Evolutionary conservation across 1,139 yeast genomes (phyloP), one percentile per base, ranked within the genome.

Genomic region (Yamadazyma triangularis): DNA sequence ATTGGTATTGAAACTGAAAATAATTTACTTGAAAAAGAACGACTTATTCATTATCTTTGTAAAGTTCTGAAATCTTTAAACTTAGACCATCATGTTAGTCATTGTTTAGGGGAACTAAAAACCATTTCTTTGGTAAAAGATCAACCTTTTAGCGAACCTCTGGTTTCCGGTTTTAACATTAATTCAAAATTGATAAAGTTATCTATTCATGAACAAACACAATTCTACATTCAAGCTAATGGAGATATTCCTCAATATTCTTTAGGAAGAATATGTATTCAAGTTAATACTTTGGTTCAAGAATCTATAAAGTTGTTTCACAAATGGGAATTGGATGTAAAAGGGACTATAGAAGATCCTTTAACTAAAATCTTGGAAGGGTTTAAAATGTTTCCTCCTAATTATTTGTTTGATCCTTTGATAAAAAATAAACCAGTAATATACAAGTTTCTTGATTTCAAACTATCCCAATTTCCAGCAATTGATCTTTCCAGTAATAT

Each of bases 1-100:
- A 24, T 59, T 10, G 47, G 56, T 1, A 50, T 58, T 8, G 66
- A 60, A 33, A 31, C 44, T 18, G 56, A 56, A 27, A 26, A 36
- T 10, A 40, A 41, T 27, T 31, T 36, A 0, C 27, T 26, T 5
- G 47, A 44, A 14, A 38, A 50, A 27, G 44, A 44, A 13, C 30
- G 45, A 27, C 40, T 48, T 15, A 39, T 57, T 6, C 16, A 28
- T 11, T 41, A 45, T 24, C 34, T 56, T 24, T 33, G 42, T 11
- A 27, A 35, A 8, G 38, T 47, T 13, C 51, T 58, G 26, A 38
- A 43, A 8, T 29, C 35, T 8, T 30, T 54, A 24, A 51, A 49
- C 1, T 30, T 42, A 24, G 23, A 28, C n/a, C 40, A 39, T 7
- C 29, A 34, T 18, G 42, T 40, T 9, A 29, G 25, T 3, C 33